Base-by-base conservation (phyloP, 129 eudicot genomes). In the Apium graveolens region DNA sequence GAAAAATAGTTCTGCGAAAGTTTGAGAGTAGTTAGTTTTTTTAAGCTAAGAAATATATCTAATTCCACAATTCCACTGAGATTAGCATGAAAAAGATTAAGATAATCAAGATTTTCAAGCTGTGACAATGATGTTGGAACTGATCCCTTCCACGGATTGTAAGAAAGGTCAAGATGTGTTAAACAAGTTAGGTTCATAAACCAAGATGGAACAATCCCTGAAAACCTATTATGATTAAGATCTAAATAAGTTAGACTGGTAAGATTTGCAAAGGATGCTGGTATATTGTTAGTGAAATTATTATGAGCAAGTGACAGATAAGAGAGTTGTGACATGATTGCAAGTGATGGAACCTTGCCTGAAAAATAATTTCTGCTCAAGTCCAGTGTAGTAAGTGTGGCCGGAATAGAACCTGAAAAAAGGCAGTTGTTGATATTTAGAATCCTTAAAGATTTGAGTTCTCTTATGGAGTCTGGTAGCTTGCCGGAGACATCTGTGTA, bases 101-200 rank as follows among this genome's bases (percentile, higher is more conserved):
- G 32, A 57, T n/a, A 57, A n/a, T 57, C 66, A 57, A 57, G 66
- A 57, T 57, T 57, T n/a, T 57, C 31, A 10, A 57, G 66, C 32
- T 57, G 66, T n/a, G 32, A n/a, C 31, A 57, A n/a, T 57, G 76
- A 63, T 7, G 62, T 78, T 44, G 79, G 71, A 38, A 78, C 75
- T 45, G 66, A 69, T 45, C 85, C 86, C 21, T 78, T 76, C 34
- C 78, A 34, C 39, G 39, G 76, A 74, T 74, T 78, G 8, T 5
- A 0, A 18, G 29, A 10, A 48, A 82, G 76, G 55, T 63, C 60
- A 73, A 82, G 11, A 6, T 3, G 5, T 3, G 26, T 63, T 65
- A 78, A 49, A 7, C 46, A 69, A 8, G 85, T 82, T 32, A 82
- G 57, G 76, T 82, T 82, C 79, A 65, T 32, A 41, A 78, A 57